A percentile compares a stretch with the other conserved stretches of the same genome.
These are phyloP conservation scores for Diaporthe citriasiana DNA, from an alignment of 2,329 filamentous ascomycete species.

Conservation along the genomic window DNA sequence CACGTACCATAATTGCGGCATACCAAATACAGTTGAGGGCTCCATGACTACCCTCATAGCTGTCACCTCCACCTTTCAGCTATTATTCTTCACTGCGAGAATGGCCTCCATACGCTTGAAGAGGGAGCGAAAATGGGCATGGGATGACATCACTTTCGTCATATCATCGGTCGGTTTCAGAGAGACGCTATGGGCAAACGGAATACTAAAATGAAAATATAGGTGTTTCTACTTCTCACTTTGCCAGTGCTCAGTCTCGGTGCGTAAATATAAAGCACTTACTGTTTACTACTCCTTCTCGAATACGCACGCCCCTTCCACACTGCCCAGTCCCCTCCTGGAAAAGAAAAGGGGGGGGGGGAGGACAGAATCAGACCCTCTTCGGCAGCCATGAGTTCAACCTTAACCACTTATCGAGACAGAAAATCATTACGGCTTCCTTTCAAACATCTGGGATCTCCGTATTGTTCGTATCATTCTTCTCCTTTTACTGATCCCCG, in stretches of 20 bases:
- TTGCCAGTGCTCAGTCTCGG: slow-evolving; percentile 3
- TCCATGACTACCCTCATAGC: not conserved
- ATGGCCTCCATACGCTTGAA: slow-evolving; percentile 10
- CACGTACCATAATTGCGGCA: slow-evolving; percentile 6
- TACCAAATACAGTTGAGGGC: not conserved
- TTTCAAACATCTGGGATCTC: slow-evolving; percentile 6
- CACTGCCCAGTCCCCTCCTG: too few species aligned
- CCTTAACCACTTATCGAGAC: not conserved
- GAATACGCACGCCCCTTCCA: too few species aligned
- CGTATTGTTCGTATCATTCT: too few species aligned
- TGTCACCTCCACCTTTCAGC: not conserved
- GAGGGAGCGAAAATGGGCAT: not conserved
- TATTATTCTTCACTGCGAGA: not conserved
- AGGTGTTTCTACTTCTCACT: slow-evolving; percentile 6
- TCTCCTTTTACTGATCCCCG: too few species aligned
- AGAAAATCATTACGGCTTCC: slow-evolving; percentile 16
- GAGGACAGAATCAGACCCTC: not conserved
- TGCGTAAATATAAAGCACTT: not conserved
- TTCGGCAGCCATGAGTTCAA: not conserved
- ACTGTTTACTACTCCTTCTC: not conserved
- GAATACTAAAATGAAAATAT: not conserved
- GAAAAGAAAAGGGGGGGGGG: too few species aligned
- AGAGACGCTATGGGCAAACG: not conserved
- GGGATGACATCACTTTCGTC: slow-evolving; percentile 17
- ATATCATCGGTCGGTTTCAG: not conserved